Base-by-base conservation (phyloP, 192 early-diverging fungal genomes). In the Chytriomyces sp. region DNA sequence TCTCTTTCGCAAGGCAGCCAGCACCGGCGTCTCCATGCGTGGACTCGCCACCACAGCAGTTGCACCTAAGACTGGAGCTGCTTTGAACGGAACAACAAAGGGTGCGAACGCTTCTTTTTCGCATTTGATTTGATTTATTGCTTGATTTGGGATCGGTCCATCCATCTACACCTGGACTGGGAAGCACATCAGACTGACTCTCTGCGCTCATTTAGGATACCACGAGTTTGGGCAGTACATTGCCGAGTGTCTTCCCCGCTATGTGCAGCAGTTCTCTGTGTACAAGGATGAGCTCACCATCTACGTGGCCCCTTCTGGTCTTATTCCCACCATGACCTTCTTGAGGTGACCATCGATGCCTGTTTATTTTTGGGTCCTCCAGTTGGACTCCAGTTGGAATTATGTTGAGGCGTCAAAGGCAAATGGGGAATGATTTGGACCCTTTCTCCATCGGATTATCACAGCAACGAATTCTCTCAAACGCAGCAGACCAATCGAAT, bases 201-300 rank as follows among this genome's bases (percentile, higher is more conserved):
- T 35, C 35, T 35, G 35, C 35, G 35, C 35, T 35, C 35, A 2
- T 2, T 35, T 35, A 35, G 35, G 67, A 44, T 79, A 44, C 73
- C 83, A 85, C 71, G 81, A 85, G 70, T 98, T 91, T 82, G 95
- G 95, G 63, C 89, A 94, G 79, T 97, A 93, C 85, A 82, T 99
- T 49, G 86, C 91, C 28, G 89, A 89, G 49, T 87, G 91, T 76
- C 83, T 99, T 75, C 97, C 97, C 44, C 98, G 97, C 84, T 98
- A 87, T 81, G 93, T 99, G 63, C 97, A 99, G 81, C 97, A 97
- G 85, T 94, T 94, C 81, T 94, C 94, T 43, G 93, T 99, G 69
- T 97, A 96, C 91, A 98, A 98, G 85, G 95, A 99, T 73, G 97
- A 99, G 82, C 87, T 99, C 60, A 94, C 94, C n/a, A 83, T 99